A percentile compares a stretch with the other conserved stretches of the same genome.
Evolutionary conservation across 306 rosid genomes (phyloP).

Genomic region (Malus orientalis): DNA sequence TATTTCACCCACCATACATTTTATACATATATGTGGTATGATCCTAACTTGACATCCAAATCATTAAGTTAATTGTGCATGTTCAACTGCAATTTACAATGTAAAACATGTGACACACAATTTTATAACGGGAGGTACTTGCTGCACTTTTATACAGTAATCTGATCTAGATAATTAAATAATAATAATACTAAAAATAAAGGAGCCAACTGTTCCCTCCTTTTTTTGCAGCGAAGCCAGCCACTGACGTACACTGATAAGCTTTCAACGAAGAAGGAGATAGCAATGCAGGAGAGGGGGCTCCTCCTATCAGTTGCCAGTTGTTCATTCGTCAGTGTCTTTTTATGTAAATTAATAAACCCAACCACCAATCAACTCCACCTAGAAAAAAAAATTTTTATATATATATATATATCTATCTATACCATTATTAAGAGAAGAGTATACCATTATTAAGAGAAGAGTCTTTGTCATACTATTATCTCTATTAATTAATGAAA

Average conservation of each 20-base stretch:
- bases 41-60: too few species aligned
- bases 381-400: not conserved
- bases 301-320: conserved; percentile 12
- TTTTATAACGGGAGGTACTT: too few species aligned
- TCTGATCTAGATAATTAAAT: not conserved
- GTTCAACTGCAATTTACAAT: not conserved
- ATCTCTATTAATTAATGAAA: too few species aligned
- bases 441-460: too few species aligned
- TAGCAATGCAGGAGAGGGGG: not conserved
- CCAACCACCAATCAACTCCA: not conserved
- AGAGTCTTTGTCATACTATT: too few species aligned
- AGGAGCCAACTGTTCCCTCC: not conserved
- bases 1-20: not conserved
- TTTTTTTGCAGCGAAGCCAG: not conserved
- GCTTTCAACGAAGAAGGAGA: not conserved
- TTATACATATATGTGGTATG: too few species aligned
- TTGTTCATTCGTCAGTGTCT: not conserved
- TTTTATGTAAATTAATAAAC: too few species aligned
- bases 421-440: too few species aligned
- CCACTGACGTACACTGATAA: not conserved
- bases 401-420: too few species aligned
- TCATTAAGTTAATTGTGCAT: not conserved
- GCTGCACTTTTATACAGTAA: too few species aligned
- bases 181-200: not conserved
- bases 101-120: not conserved